Base-by-base conservation (phyloP, 352 stramenopile genomes). In the Plasmopara muralis region DNA sequence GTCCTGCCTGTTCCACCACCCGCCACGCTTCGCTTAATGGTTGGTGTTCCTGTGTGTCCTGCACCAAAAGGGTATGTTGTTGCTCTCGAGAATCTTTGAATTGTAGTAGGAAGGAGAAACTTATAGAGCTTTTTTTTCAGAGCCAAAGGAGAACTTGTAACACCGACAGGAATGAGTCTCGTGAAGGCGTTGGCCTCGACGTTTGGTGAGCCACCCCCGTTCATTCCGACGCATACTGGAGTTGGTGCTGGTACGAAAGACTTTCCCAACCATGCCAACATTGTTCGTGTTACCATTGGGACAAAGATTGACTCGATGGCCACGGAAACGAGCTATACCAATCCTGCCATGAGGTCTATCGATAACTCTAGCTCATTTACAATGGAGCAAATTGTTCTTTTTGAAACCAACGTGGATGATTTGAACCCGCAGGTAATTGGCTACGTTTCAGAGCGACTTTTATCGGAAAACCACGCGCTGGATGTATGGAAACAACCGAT, bases 111-210 rank as follows among this genome's bases (percentile, higher is more conserved):
- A 43, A 41, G 8, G 5, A 50, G 9, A 35, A 10, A 49, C 38
- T 50, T 42, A 41, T 28, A 45, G 13, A 20, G 28, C 35, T 30
- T 0, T 28, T 28, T 10, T 47, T 8, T 4, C 38, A 89, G 77
- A 25, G 83, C 80, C 0, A 83, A 62, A 33, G 94, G 91, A 13
- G 93, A 99, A 57, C 79, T 99, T 28, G 95, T 98, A 16, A 99
- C 96, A 7, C 96, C 96, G 0, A 98, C 96, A 14, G 96, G 90
- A 5, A 96, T 96, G 20, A 96, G 93, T 45, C 77, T 99, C 16
- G 72, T 99, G 28, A 91, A 96, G 58, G 87, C 87, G 6, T 67
- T 98, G 50, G 58, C 70, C 8, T 75, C 58, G 2, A 73, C 72
- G 9, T 93, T 88, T 57, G 74, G 80, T 3, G 77, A 90, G 61